Evolutionary conservation across 2,329 filamentous ascomycete genomes (phyloP), one percentile per base, ranked within the genome.

Genomic region (Colletotrichum limetticola): DNA sequence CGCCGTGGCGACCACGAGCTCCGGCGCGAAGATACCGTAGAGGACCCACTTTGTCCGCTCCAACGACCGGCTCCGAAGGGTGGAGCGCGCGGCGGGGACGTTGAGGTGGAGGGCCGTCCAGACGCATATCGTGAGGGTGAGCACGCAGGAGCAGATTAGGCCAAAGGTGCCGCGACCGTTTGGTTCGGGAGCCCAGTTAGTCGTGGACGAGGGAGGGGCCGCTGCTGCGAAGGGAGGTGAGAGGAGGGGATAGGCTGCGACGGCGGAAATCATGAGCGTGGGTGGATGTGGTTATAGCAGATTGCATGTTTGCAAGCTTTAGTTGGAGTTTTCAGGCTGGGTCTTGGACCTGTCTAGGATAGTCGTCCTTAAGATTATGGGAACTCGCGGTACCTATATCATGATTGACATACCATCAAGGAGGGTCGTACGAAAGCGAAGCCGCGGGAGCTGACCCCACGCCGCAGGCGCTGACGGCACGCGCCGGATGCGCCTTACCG

Each of bases 21-120:
- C 81, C 2, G 81, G 81, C 8, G 76, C 78, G 58, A 80, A 76
- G 35, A 82, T 72, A 7, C 78, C 81, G 8, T 78, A 59, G 1
- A 81, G 19, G 11, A 78, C 75, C 81, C 80, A 82, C 30, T 71
- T 76, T 67, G 67, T 8, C 76, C 11, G 62, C 76, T 77, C 57
- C 30, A 62, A 28, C 53, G 66, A 57, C 61, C 74, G 37, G 53
- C 58, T 35, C 71, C 59, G n/a, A n/a, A 52, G 2, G 26, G 24
- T 14, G 52, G 66, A 61, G 72, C 71, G 26, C 66, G 53, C 19
- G 30, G 75, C 61, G 16, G 79, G 79, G 19, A 83, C 75, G 65
- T 83, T 82, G 22, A 82, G 75, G 66, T 83, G 80, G 6, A 83
- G 65, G 19, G 80, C 79, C 12, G 79, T 78, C 78, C 79, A 83